A percentile compares a stretch with the other conserved stretches of the same genome.
These are phyloP conservation scores for Begonia fuchsioides DNA, from an alignment of 306 rosid species.

Conservation along the genomic window DNA sequence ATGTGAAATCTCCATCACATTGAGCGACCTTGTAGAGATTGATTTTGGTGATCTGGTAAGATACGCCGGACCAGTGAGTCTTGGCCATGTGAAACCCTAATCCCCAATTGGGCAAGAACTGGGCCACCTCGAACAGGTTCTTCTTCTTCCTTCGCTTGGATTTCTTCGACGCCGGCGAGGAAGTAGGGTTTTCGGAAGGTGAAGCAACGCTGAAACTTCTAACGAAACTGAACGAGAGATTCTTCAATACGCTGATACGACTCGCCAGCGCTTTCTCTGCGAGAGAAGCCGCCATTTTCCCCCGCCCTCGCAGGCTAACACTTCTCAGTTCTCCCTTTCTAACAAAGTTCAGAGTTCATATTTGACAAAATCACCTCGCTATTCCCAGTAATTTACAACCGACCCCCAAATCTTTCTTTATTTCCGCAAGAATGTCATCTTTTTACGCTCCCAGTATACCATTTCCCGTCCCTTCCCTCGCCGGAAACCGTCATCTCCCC, in stretches of 20 bases:
- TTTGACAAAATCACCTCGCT: no score
- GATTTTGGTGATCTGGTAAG: slow-evolving; percentile 77
- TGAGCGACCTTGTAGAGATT: slow-evolving; percentile 81
- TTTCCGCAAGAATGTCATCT: no score
- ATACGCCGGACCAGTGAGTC: slow-evolving; percentile 69
- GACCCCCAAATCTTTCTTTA: no score
- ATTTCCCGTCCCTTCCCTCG: no score
- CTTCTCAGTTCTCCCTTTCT: no score
- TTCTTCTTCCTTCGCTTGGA: slow-evolving; percentile 75
- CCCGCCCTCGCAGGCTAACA: no score
- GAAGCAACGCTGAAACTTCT: slow-evolving; percentile 37
- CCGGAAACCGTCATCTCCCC: no score
- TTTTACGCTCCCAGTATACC: no score
- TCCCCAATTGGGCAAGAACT: slow-evolving; percentile 88
- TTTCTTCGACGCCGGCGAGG: slow-evolving; percentile 23
- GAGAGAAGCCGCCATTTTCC: slow-evolving; percentile 47
- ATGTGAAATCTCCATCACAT: no score
- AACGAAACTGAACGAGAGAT: slow-evolving; percentile 27
- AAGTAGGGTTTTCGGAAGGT: slow-evolving; percentile 18
- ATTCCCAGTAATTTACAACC: no score
- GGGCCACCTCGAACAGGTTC: slow-evolving; percentile 85
- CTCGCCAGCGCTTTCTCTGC: slow-evolving; percentile 18
- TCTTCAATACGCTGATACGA: slow-evolving; percentile 26
- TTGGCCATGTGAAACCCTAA: slow-evolving; percentile 85
- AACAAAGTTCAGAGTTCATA: no score